phyloP scores from a whole-genome alignment of 495 filamentous ascomycete genomes.

The Podospora fimiseda region DNA sequence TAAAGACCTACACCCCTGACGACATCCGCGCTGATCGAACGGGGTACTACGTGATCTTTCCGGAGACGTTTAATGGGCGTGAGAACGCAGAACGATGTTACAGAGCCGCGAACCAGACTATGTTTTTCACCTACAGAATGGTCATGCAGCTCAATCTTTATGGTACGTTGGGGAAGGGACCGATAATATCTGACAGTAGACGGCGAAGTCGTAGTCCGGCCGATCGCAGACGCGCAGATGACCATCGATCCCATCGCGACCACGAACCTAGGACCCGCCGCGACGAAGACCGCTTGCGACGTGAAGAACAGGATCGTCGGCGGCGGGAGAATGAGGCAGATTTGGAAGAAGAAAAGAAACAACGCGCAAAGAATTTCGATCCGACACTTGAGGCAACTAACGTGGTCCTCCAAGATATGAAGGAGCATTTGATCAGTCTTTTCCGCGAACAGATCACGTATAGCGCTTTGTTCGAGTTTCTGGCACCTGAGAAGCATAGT shows the following conservation, averaged over 20 bases:
- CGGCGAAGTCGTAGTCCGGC: conserved; percentile 25
- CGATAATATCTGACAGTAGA: conserved; percentile 33
- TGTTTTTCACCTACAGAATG: conserved; percentile 89
- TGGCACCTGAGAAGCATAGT: conserved; percentile 74
- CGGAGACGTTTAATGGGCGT: conserved; percentile 66
- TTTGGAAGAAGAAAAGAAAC: conserved; percentile 77
- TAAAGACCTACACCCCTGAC: conserved; percentile 70
- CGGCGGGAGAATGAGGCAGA: conserved; percentile 64
- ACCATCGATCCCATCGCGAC: conserved; percentile 48
- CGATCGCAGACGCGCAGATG: conserved; percentile 27
- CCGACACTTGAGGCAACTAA: conserved; percentile 76
- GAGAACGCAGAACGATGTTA: conserved; percentile 74
- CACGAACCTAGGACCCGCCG: conserved; percentile 28
- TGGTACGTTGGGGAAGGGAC: conserved; percentile 59
- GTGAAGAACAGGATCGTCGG: conserved; percentile 38
- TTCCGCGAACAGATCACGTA: conserved; percentile 78
- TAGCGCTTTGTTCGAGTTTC: conserved; percentile 71
- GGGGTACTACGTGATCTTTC: conserved; percentile 89
- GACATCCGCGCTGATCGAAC: conserved; percentile 73
- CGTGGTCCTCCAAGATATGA: conserved; percentile 71
- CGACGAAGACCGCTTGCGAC: conserved; percentile 52
- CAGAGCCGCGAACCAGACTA: conserved; percentile 60
- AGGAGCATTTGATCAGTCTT: conserved; percentile 75
- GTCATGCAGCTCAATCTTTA: conserved; percentile 74
- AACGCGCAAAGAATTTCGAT: conserved; percentile 75